Percentiles rank a stretch among this genome's conserved stretches.
These are phyloP conservation scores for Hirsutella minnesotensis DNA, from an alignment of 2,329 filamentous ascomycete species.

Conservation along the genomic window DNA sequence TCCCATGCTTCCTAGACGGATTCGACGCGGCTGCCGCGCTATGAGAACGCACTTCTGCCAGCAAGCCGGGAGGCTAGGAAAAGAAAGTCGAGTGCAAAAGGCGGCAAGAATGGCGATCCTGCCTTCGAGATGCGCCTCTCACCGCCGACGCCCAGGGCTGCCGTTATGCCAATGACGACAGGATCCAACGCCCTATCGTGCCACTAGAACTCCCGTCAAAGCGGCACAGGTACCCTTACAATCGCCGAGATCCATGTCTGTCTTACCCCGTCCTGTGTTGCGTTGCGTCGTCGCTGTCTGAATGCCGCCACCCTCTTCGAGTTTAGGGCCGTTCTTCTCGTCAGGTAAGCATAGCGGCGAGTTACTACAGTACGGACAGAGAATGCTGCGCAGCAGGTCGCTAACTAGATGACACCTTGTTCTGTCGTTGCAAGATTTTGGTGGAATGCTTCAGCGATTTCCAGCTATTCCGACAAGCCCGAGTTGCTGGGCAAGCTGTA, in stretches of 20 bases:
- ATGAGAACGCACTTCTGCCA: no score
- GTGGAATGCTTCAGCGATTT: no score
- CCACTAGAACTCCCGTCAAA: neutral
- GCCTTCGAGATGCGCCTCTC: neutral
- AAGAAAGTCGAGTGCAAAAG: no score
- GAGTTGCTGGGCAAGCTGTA: no score
- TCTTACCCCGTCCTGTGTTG: neutral
- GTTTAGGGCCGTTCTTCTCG: neutral
- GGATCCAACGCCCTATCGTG: neutral
- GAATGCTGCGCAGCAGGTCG: no score
- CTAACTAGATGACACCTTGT: no score
- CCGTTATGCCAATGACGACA: neutral
- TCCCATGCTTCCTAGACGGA: no score
- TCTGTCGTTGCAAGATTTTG: no score
- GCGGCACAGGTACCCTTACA: neutral
- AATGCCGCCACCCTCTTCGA: neutral
- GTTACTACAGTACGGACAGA: no score
- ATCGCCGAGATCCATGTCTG: neutral
- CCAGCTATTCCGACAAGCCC: no score
- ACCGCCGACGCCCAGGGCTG: neutral
- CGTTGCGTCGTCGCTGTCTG: neutral
- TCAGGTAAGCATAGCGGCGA: no score
- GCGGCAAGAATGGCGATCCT: neutral
- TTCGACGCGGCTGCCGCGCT: no score
- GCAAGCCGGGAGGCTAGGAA: neutral